phyloP scores from a whole-genome alignment of 2,329 filamentous ascomycete genomes.

The Orbilia blumenaviensis region DNA sequence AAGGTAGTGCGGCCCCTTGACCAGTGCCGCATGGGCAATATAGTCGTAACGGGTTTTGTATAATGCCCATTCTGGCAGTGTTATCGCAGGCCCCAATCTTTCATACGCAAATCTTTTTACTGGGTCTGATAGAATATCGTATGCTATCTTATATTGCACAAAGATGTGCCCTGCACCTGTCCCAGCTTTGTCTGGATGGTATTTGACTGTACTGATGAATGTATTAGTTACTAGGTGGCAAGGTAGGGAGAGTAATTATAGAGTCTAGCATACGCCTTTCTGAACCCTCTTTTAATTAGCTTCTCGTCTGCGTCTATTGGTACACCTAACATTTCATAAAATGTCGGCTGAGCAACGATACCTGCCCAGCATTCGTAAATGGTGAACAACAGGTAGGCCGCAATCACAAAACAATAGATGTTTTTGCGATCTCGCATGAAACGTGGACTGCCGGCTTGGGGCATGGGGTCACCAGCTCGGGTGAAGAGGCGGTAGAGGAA shows the following conservation, averaged over 20 bases:
- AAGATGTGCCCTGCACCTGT: slow-evolving; percentile 68
- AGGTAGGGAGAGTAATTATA: not conserved
- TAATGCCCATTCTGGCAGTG: slow-evolving; percentile 68
- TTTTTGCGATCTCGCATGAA: slow-evolving; percentile 78
- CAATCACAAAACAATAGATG: slow-evolving; percentile 84
- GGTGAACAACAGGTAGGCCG: slow-evolving; percentile 72
- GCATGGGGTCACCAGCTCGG: slow-evolving; percentile 85
- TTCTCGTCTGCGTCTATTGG: slow-evolving; percentile 74
- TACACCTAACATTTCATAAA: slow-evolving; percentile 80
- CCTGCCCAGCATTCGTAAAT: slow-evolving; percentile 91
- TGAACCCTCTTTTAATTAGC: slow-evolving; percentile 83
- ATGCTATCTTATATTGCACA: slow-evolving; percentile 81
- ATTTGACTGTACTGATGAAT: slow-evolving; percentile 46
- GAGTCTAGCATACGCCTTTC: slow-evolving; percentile 67
- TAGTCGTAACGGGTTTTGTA: slow-evolving; percentile 77
- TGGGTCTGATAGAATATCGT: slow-evolving; percentile 82
- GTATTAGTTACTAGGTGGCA: slow-evolving; percentile 66
- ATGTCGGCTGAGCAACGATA: slow-evolving; percentile 75
- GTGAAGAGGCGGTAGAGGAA: slow-evolving; percentile 89
- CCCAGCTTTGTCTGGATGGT: slow-evolving; percentile 83
- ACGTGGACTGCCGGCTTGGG: slow-evolving; percentile 73
- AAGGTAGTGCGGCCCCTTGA: slow-evolving; percentile 70
- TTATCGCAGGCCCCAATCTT: slow-evolving; percentile 79
- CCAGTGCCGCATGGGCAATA: slow-evolving; percentile 72
- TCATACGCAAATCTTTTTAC: slow-evolving; percentile 87